Base-by-base conservation (phyloP, 169 alveolate species). In the Toxoplasma gondii region DNA sequence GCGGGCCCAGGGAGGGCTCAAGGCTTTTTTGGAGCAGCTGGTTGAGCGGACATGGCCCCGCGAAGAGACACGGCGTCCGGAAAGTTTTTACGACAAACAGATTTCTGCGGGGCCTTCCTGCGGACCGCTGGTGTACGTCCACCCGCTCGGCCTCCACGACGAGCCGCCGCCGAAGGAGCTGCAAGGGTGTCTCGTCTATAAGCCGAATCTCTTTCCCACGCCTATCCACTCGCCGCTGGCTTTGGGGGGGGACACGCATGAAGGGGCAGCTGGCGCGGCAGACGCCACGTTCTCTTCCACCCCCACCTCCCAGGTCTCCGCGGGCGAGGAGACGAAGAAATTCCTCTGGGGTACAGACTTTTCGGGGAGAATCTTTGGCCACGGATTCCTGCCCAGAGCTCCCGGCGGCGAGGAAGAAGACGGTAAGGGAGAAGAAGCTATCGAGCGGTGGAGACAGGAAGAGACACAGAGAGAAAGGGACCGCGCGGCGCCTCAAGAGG, bases 41-140 rank as follows among this genome's bases (percentile, higher is more conserved):
- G 94, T 92, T 9, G 58, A 88, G 70, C 92, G 88, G 1, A 64
- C 49, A 0, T 92, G 94, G 94, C 94, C 94, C 22, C 44, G 88
- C 45, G 31, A 17, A 4, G 94, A 88, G 36, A n/a, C 74, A 19
- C 88, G 49, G 36, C 86, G 83, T 0, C 92, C 92, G 19, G 83
- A 69, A 36, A 16, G 80, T 12, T 92, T 92, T 53, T 92, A 34
- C 43, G 94, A 92, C 39, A 82, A 83, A 69, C 94, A 92, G 58
- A 58, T 39, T 1, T 64, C 86, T 34, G 19, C 83, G 74, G 94
- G 94, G 88, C 94, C 94, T 69, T 92, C 94, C 27, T 39, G 86
- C 58, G 94, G 94, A 92, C 94, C 92, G 45, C 88, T 92, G 36
- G 94, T 92, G 0, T 88, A 92, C 64, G 94, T 92, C 22, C 43